A percentile compares a stretch with the other conserved stretches of the same genome.
Evolutionary conservation across 2,329 filamentous ascomycete genomes (phyloP).

Genomic region (Fusarium tanahbumbuense): DNA sequence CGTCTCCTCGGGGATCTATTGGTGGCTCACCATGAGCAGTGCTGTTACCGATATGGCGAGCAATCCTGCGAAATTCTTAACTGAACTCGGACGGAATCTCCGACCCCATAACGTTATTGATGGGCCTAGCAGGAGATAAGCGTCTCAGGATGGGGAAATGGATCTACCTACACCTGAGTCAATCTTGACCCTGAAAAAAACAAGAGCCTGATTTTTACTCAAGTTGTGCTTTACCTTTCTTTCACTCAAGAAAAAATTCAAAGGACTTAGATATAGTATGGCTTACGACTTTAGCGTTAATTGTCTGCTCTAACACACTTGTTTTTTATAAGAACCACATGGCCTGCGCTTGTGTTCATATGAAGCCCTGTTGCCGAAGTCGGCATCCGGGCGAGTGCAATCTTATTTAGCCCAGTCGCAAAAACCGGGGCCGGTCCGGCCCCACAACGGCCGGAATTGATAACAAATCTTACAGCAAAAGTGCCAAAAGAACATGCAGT

Average conservation of each 20-base stretch:
- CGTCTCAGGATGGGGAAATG: constrained; percentile 10
- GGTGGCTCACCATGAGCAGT: constrained; percentile 2
- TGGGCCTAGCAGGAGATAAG: constrained; percentile 21
- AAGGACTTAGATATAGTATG: background rate
- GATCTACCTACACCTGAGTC: constrained; percentile 23
- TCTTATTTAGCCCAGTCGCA: background rate
- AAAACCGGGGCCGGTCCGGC: constrained; percentile 21
- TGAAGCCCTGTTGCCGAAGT: constrained; percentile 34
- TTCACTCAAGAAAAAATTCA: background rate
- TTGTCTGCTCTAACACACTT: background rate
- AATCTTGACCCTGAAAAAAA: constrained; percentile 1
- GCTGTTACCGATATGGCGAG: constrained; percentile 16
- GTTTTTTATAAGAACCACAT: background rate
- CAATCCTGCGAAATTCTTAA: constrained; percentile 15
- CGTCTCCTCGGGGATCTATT: constrained; percentile 16
- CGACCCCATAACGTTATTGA: background rate
- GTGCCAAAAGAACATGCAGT: background rate
- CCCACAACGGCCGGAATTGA: constrained; percentile 11
- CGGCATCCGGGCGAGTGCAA: constrained; percentile 17
- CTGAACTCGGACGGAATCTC: background rate
- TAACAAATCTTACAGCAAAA: background rate
- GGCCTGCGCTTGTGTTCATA: background rate
- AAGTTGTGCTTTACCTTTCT: background rate
- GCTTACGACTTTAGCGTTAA: background rate
- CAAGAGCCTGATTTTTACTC: background rate